These are phyloP conservation scores for Fragilaria radians DNA, from an alignment of 108 stramenopile species.

Conservation along the genomic window DNA sequence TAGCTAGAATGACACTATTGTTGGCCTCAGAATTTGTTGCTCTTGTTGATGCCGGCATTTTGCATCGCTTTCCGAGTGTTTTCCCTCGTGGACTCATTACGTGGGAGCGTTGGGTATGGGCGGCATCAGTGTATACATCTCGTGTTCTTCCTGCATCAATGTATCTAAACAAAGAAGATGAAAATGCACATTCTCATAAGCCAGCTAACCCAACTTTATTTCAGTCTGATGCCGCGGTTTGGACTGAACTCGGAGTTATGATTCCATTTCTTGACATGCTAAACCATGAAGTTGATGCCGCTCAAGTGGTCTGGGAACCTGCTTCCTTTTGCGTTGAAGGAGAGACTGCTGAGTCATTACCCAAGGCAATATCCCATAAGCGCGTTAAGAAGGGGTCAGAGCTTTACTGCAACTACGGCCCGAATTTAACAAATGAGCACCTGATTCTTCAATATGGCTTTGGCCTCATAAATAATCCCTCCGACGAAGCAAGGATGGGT, in stretches of 20 bases:
- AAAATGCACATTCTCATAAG: conserved; percentile 15
- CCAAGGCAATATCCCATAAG: conserved; percentile 35
- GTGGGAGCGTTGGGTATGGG: conserved; percentile 91
- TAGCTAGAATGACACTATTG: conserved; percentile 62
- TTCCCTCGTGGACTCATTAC: conserved; percentile 75
- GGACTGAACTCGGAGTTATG: conserved; percentile 77
- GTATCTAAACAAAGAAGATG: conserved; percentile 41
- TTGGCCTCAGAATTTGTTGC: conserved; percentile 65
- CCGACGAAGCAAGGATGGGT: conserved; percentile 60
- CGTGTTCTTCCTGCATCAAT: conserved; percentile 51
- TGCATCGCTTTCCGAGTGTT: conserved; percentile 48
- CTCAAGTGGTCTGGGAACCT: conserved; percentile 58
- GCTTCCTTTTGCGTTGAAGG: conserved; percentile 1
- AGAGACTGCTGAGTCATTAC: conserved; percentile 18
- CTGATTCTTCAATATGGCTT: conserved; percentile 79
- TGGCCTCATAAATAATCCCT: conserved; percentile 57
- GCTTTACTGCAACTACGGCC: conserved; percentile 63
- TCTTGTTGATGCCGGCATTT: conserved; percentile 67
- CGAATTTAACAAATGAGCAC: conserved; percentile 42
- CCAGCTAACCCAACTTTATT: conserved; percentile 12
- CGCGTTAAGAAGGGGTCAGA: conserved; percentile 69
- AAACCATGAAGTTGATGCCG: conserved; percentile 71
- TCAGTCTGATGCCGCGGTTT: conserved; percentile 53
- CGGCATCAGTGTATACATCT: conserved; percentile 65
- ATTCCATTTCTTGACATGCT: conserved; percentile 84